Conservation (phyloP, 768 basidiomycete species). For the Xanthoconium stramineum region DNA sequence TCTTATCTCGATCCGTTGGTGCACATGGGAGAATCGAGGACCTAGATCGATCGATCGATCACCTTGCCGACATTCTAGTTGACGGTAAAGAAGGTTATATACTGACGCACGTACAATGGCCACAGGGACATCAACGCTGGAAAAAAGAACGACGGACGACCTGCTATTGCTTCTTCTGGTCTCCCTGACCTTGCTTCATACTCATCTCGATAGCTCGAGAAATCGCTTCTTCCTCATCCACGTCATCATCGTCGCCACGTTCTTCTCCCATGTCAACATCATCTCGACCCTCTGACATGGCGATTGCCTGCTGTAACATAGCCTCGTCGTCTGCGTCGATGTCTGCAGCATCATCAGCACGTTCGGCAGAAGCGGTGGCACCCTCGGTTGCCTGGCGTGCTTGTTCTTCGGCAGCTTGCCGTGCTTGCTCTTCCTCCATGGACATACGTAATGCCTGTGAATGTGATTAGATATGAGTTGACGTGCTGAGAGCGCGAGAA, state of each 20-base stretch:
- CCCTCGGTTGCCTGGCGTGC: slow-evolving; percentile 28
- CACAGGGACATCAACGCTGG: neutral
- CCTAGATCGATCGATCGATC: neutral
- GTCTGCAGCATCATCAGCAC: slow-evolving; percentile 34
- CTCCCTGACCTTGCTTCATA: slow-evolving; percentile 62
- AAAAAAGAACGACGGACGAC: neutral
- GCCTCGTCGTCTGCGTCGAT: slow-evolving; percentile 77
- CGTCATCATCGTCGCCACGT: slow-evolving; percentile 63
- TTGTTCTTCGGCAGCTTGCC: slow-evolving; percentile 51
- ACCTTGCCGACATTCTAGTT: neutral
- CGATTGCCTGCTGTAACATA: slow-evolving; percentile 72
- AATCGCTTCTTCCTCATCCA: slow-evolving; percentile 87
- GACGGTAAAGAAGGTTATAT: slow-evolving; percentile 1
- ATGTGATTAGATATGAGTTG: neutral
- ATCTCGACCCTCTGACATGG: slow-evolving; percentile 62
- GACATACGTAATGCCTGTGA: slow-evolving; percentile 92
- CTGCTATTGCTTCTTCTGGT: slow-evolving; percentile 35
- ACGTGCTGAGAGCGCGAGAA: neutral
- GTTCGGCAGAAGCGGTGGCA: slow-evolving; percentile 21
- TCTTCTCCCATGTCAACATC: slow-evolving; percentile 47
- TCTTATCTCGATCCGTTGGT: neutral
- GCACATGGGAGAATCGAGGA: neutral
- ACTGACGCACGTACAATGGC: neutral
- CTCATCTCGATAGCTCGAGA: slow-evolving; percentile 92
- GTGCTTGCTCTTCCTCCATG: slow-evolving; percentile 89